Percentiles rank a stretch among this genome's conserved stretches.
These are phyloP conservation scores for Penicillium parvum DNA, from an alignment of 495 filamentous ascomycete genomes.

Conservation along the genomic window DNA sequence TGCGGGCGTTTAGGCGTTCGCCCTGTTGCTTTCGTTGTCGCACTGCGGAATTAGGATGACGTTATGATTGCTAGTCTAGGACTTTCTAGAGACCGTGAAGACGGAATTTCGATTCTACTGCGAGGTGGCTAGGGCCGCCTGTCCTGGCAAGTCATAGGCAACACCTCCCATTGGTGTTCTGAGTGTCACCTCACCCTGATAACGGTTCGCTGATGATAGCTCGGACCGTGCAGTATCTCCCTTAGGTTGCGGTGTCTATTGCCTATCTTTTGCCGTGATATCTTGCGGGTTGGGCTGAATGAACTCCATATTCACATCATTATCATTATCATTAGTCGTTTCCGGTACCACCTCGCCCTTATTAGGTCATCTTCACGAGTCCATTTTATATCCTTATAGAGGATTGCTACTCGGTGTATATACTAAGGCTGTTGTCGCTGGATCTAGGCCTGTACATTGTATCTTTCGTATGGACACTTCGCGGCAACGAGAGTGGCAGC, in stretches of 20 bases:
- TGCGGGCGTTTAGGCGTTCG: too few species aligned
- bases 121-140: constrained; percentile 26
- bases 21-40: too few species aligned
- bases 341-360: too few species aligned
- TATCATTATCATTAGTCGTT: constrained; percentile 34
- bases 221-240: not conserved
- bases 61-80: constrained; percentile 37
- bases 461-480: too few species aligned
- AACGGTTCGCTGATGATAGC: constrained; percentile 22
- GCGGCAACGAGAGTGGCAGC: too few species aligned
- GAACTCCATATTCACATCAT: constrained; percentile 36
- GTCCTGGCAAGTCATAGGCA: not conserved
- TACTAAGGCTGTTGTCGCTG: too few species aligned
- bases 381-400: too few species aligned
- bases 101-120: constrained; percentile 40
- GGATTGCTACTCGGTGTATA: too few species aligned
- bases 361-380: too few species aligned
- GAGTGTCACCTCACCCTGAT: constrained; percentile 8
- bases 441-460: too few species aligned
- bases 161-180: constrained; percentile 3
- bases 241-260: not conserved
- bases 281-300: constrained; percentile 22
- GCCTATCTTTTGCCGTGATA: not conserved
- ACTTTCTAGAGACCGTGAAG: constrained; percentile 45
- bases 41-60: constrained; percentile 35